A percentile compares a stretch with the other conserved stretches of the same genome.
Conservation (phyloP, 805 yeast species). For the Vanderwaltozyma polyspora region DNA sequence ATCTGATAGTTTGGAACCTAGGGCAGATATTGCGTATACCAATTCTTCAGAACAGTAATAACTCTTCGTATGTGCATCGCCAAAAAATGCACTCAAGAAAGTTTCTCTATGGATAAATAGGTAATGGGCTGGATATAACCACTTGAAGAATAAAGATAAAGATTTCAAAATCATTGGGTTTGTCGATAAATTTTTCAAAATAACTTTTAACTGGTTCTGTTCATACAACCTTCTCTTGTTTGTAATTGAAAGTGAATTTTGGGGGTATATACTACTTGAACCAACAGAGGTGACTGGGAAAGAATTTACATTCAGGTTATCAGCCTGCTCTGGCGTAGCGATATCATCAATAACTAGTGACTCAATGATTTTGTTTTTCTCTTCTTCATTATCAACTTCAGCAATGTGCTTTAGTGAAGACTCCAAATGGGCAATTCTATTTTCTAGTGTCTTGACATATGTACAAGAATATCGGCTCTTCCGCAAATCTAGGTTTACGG, state of each 20-base stretch:
- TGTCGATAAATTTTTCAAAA: slow-evolving; percentile 13
- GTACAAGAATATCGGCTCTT: slow-evolving; percentile 35
- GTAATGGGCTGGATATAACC: slow-evolving; percentile 53
- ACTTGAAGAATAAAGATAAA: slow-evolving; percentile 33
- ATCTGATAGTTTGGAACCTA: slow-evolving; percentile 41
- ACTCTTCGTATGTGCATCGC: slow-evolving; percentile 21
- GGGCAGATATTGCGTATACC: slow-evolving; percentile 41
- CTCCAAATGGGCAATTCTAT: slow-evolving; percentile 16
- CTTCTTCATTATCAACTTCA: slow-evolving; percentile 4
- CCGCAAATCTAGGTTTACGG: slow-evolving; percentile 33
- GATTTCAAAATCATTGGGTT: slow-evolving; percentile 18
- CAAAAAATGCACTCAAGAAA: slow-evolving; percentile 44
- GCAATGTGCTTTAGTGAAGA: slow-evolving; percentile 5
- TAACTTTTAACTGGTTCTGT: slow-evolving; percentile 7
- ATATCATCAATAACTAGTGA: slow-evolving; percentile 4
- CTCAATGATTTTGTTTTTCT: slow-evolving; percentile 5
- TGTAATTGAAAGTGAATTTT: slow-evolving; percentile 17
- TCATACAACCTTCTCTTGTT: slow-evolving; percentile 5
- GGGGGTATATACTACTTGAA: slow-evolving; percentile 19
- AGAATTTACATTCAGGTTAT: background rate
- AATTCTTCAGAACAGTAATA: slow-evolving; percentile 43
- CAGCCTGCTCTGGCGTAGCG: background rate
- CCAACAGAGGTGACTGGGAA: slow-evolving; percentile 3
- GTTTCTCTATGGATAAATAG: slow-evolving; percentile 50
- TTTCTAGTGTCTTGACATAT: slow-evolving; percentile 34